Evolutionary conservation across 2,329 filamentous ascomycete genomes (phyloP).

Genomic region (Colletotrichum lentis): DNA sequence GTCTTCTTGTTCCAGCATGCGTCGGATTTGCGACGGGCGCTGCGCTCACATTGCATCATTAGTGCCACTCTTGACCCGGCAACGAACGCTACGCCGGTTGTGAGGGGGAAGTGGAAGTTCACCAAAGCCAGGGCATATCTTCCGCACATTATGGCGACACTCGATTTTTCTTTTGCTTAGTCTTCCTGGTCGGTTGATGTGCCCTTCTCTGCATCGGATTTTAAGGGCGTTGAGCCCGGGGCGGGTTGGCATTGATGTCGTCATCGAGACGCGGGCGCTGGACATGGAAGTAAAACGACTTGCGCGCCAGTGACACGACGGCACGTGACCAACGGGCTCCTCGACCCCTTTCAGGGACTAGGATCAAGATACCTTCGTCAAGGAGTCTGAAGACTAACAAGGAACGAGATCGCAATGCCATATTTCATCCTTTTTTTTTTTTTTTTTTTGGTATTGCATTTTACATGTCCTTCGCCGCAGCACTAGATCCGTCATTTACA

Average conservation of each 20-base stretch:
- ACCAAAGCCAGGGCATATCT: conserved; percentile 50
- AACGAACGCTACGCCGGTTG: too few species aligned
- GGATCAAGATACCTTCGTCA: too few species aligned
- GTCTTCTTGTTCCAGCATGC: conserved; percentile 74
- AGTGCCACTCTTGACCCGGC: conserved; percentile 13
- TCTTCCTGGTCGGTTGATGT: neutral
- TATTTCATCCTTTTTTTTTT: too few species aligned
- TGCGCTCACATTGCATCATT: conserved; percentile 47
- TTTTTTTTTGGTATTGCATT: too few species aligned
- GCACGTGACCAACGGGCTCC: conserved; percentile 5
- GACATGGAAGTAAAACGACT: neutral
- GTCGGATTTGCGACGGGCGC: conserved; percentile 79
- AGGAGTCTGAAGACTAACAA: neutral
- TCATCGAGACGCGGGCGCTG: conserved; percentile 15
- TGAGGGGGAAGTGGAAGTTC: conserved; percentile 40
- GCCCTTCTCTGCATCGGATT: neutral
- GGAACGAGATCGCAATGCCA: neutral
- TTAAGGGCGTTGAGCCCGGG: neutral
- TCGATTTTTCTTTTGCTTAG: neutral
- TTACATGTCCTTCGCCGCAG: neutral
- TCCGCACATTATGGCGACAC: conserved; percentile 45
- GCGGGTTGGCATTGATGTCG: conserved; percentile 6
- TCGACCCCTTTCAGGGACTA: neutral
- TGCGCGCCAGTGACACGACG: conserved; percentile 13
- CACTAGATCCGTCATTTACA: neutral